These are phyloP conservation scores for Aspergillus bertholletiae DNA, from an alignment of 495 filamentous ascomycete genomes.

Conservation along the genomic window DNA sequence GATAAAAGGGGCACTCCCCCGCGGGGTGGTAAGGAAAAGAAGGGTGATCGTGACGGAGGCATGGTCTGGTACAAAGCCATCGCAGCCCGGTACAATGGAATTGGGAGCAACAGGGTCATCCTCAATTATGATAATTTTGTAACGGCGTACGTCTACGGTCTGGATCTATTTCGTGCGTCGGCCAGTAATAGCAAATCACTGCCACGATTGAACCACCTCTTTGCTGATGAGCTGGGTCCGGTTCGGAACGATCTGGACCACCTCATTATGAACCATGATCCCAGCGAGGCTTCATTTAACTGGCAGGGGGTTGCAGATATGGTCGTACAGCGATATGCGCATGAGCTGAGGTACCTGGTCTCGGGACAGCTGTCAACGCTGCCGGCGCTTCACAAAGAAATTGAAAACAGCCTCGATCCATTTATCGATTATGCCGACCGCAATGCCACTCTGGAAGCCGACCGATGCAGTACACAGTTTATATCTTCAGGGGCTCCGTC, in stretches of 20 bases:
- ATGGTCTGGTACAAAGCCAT: slow-evolving; percentile 37
- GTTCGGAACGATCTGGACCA: slow-evolving; percentile 40
- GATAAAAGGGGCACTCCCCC: slow-evolving; percentile 4
- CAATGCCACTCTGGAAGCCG: slow-evolving; percentile 27
- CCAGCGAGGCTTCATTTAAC: slow-evolving; percentile 29
- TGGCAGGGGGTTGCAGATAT: slow-evolving; percentile 63
- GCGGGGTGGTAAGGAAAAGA: slow-evolving; percentile 9
- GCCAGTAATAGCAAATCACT: slow-evolving; percentile 22
- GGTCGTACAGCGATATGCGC: slow-evolving; percentile 55
- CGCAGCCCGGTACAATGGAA: slow-evolving; percentile 54
- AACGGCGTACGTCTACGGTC: slow-evolving; percentile 50
- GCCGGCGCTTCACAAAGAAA: slow-evolving; percentile 35
- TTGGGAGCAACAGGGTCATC: slow-evolving; percentile 49
- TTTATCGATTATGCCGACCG: slow-evolving; percentile 49
- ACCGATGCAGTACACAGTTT: slow-evolving; percentile 52
- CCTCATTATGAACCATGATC: slow-evolving; percentile 28
- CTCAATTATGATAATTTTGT: slow-evolving; percentile 62
- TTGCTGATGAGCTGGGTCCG: slow-evolving; percentile 27
- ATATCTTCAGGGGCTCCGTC: slow-evolving; percentile 18
- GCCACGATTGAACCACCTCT: slow-evolving; percentile 45
- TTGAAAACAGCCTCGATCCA: slow-evolving; percentile 42
- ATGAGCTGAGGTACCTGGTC: slow-evolving; percentile 47
- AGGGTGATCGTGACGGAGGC: background rate
- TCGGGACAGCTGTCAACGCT: slow-evolving; percentile 30
- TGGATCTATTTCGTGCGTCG: slow-evolving; percentile 44